phyloP scores from a whole-genome alignment of 2,329 filamentous ascomycete species.

The Colletotrichum noveboracense region DNA sequence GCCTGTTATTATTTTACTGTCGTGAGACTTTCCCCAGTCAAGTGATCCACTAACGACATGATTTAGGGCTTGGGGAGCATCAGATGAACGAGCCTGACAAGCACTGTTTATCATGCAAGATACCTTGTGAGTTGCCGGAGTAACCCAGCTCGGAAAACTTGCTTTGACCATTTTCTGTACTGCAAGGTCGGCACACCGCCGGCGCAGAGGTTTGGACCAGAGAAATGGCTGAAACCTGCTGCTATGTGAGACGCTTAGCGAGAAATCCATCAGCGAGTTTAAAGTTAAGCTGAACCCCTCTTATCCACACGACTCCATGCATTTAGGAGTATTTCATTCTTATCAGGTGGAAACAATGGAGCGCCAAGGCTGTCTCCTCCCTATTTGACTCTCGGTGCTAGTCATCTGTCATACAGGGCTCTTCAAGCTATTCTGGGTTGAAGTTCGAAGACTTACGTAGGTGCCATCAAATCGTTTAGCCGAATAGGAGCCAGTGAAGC shows the following conservation, averaged over 20 bases:
- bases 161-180: neutral
- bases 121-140: neutral
- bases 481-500: accelerated
- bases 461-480: neutral
- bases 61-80: neutral
- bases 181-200: neutral
- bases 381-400: neutral
- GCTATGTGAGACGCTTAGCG: neutral
- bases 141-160: neutral
- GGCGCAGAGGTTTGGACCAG: neutral
- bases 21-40: neutral
- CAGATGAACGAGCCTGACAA: slow-evolving; percentile 2
- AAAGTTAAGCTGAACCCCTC: neutral
- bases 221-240: neutral
- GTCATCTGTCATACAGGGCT: neutral
- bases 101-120: neutral
- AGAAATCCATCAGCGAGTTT: neutral
- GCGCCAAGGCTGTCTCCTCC: neutral
- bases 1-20: neutral
- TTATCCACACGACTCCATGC: neutral
- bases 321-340: neutral
- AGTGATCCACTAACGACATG: neutral
- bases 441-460: neutral
- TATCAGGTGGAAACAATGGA: neutral
- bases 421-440: neutral